These are phyloP conservation scores for Thozetella sp. DNA, from an alignment of 495 filamentous ascomycete genomes.

Conservation along the genomic window DNA sequence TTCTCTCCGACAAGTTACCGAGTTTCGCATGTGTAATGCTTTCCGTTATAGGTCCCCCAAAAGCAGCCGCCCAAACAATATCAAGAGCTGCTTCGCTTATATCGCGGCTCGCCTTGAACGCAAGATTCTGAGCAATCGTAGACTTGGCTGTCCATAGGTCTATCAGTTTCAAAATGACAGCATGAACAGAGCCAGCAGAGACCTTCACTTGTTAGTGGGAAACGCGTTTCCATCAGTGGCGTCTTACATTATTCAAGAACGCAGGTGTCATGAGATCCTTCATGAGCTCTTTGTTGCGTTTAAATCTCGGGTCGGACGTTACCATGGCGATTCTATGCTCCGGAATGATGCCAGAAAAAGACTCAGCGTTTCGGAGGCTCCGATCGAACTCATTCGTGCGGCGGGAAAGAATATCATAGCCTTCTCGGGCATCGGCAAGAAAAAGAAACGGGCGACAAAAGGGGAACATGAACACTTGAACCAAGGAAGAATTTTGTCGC, in stretches of 20 bases:
- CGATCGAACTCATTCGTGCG: slow-evolving; percentile 31
- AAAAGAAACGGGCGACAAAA: slow-evolving; percentile 27
- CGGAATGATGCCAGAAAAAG: slow-evolving; percentile 14
- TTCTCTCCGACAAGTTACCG: too few relatives aligned
- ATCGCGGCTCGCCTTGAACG: too few relatives aligned
- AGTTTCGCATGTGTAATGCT: too few relatives aligned
- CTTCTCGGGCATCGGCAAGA: slow-evolving; percentile 28
- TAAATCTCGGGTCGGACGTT: slow-evolving; percentile 15
- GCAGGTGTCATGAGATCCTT: slow-evolving; percentile 26
- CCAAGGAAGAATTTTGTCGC: slow-evolving; percentile 24
- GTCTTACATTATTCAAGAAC: slow-evolving; percentile 18
- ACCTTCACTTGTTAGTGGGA: too few relatives aligned
- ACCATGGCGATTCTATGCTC: slow-evolving; percentile 18
- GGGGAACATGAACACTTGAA: slow-evolving; percentile 29
- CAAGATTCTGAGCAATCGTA: too few relatives aligned
- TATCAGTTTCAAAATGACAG: too few relatives aligned
- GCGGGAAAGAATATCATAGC: slow-evolving; percentile 27
- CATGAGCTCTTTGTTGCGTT: slow-evolving; percentile 18
- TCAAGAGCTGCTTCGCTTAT: too few relatives aligned
- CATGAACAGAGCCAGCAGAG: too few relatives aligned
- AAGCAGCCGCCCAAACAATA: too few relatives aligned
- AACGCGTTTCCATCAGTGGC: too few relatives aligned
- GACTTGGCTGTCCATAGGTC: too few relatives aligned
- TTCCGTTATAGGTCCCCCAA: too few relatives aligned
- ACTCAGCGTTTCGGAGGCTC: slow-evolving; percentile 4